These are phyloP conservation scores for Termitomyces bulborhizus DNA, from an alignment of 768 basidiomycete species.

Conservation along the genomic window DNA sequence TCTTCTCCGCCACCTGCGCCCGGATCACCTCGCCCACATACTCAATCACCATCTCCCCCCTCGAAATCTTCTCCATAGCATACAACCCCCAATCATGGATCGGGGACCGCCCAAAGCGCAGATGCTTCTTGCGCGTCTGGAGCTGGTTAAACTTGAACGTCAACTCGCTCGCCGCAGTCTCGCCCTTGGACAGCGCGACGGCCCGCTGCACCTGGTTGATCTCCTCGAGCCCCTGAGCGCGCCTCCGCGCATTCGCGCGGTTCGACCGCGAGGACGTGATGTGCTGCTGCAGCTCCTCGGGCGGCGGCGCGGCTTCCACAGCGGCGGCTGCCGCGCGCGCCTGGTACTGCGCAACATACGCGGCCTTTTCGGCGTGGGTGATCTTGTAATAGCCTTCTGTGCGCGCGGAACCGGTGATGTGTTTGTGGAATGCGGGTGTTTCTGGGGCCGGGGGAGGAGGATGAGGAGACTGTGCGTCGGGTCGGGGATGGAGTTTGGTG, in stretches of 20 bases:
- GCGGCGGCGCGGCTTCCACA: conserved; percentile 35
- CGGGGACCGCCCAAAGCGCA: conserved; percentile 89
- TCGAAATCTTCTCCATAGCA: conserved; percentile 91
- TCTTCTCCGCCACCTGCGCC: conserved; percentile 91
- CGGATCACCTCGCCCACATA: conserved; percentile 98
- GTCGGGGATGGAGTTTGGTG: neutral
- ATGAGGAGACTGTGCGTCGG: conserved; percentile 12
- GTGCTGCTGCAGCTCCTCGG: conserved; percentile 43
- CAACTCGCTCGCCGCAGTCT: conserved; percentile 56
- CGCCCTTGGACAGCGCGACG: conserved; percentile 69
- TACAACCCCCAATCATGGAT: conserved; percentile 99
- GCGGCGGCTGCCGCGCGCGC: conserved; percentile 39
- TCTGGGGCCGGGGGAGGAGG: conserved; percentile 24
- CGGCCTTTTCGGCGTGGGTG: conserved; percentile 83
- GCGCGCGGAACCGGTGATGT: conserved; percentile 81
- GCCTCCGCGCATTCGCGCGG: conserved; percentile 85
- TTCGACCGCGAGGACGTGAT: conserved; percentile 81
- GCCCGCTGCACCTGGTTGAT: conserved; percentile 87
- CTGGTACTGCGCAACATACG: conserved; percentile 87
- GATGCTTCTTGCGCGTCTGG: conserved; percentile 95
- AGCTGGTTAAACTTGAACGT: conserved; percentile 98
- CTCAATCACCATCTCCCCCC: conserved; percentile 99
- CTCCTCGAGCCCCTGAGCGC: conserved; percentile 90
- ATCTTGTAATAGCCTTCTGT: conserved; percentile 97
- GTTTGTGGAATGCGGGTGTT: conserved; percentile 58